phyloP scores from a whole-genome alignment of 352 stramenopile genomes.

The Phytophthora tentaculata region DNA sequence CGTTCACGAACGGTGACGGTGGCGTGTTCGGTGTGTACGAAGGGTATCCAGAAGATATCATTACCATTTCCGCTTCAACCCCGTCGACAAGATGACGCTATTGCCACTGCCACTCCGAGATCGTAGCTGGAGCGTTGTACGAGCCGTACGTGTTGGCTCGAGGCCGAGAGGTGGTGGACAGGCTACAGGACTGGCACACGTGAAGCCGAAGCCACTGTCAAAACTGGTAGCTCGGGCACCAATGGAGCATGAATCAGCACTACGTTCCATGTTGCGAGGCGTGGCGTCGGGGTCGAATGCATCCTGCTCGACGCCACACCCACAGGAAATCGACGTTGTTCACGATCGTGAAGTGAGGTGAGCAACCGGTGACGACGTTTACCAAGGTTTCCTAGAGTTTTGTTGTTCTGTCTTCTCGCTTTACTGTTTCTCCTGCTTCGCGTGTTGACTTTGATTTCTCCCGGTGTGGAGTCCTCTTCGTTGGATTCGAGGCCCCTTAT shows the following conservation, averaged over 20 bases:
- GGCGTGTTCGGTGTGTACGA: slow-evolving; percentile 24
- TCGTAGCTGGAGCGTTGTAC: slow-evolving; percentile 25
- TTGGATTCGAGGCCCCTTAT: background rate
- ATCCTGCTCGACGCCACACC: slow-evolving; percentile 22
- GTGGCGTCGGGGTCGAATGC: slow-evolving; percentile 24
- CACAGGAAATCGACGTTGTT: slow-evolving; percentile 15
- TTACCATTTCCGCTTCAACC: slow-evolving; percentile 25
- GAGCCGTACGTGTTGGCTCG: slow-evolving; percentile 7
- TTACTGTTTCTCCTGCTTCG: slow-evolving; percentile 2
- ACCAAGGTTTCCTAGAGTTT: background rate
- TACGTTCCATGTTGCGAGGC: slow-evolving; percentile 10
- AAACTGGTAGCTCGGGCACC: slow-evolving; percentile 12
- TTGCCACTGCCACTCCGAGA: slow-evolving; percentile 15
- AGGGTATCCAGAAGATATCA: slow-evolving; percentile 21
- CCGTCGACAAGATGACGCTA: slow-evolving; percentile 19
- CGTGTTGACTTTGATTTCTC: slow-evolving; percentile 16
- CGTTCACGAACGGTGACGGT: slow-evolving; percentile 27
- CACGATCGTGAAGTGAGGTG: slow-evolving; percentile 12
- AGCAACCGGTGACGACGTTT: slow-evolving; percentile 26
- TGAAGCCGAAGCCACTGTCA: slow-evolving; percentile 27
- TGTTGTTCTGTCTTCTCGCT: slow-evolving; percentile 12
- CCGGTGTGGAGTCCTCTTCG: background rate
- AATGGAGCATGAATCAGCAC: slow-evolving; percentile 14
- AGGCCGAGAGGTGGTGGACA: slow-evolving; percentile 30
- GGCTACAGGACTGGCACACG: slow-evolving; percentile 19